Evolutionary conservation across 2,329 filamentous ascomycete genomes (phyloP), one percentile per base, ranked within the genome.

Genomic region (Didymellaceae sp.): DNA sequence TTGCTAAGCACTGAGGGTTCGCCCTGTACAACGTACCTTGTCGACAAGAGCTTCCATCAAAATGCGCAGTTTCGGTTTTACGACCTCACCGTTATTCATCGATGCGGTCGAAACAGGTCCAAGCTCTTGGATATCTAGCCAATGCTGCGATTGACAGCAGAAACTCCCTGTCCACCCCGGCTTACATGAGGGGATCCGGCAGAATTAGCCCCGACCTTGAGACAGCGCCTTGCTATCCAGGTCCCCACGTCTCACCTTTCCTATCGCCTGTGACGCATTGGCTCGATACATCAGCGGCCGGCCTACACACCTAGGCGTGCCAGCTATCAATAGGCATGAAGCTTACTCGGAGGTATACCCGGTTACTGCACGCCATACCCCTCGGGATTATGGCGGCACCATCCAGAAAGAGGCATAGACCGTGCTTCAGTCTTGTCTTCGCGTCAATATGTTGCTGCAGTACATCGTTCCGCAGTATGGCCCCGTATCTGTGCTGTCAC

Each of bases 361-460:
- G 64, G 63, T 57, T 55, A 57, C 55, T 72, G 68, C 70, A 62
- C 63, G 60, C 70, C 65, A 71, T 70, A 59, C 61, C 54, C 54
- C 59, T 72, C 67, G 64, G 66, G 57, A 63, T 63, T 54, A 62
- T 63, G 68, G 64, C 59, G 52, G 61, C 54, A 61, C 69, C 62
- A 69, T 63, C 66, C 66, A 66, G 58, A 63, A 63, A 63, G 55
- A 54, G 64, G 61, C 61, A 65, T 66, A 61, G 67, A 52, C 58
- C 59, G 61, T 61, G 63, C 62, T 68, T 68, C 65, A 72, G 65
- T 66, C 58, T 66, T 45, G 56, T 64, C 61, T 68, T 73, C 70
- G 74, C 66, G 70, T 72, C 71, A 73, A 74, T 65, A 67, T 67
- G 66, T 62, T 69, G 62, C 64, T 70, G 65, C 64, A 72, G 67